Percentiles rank a stretch among this genome's conserved stretches.
These are phyloP conservation scores for Hypoxylon sp. DNA, from an alignment of 2,329 filamentous ascomycete genomes.

Conservation along the genomic window DNA sequence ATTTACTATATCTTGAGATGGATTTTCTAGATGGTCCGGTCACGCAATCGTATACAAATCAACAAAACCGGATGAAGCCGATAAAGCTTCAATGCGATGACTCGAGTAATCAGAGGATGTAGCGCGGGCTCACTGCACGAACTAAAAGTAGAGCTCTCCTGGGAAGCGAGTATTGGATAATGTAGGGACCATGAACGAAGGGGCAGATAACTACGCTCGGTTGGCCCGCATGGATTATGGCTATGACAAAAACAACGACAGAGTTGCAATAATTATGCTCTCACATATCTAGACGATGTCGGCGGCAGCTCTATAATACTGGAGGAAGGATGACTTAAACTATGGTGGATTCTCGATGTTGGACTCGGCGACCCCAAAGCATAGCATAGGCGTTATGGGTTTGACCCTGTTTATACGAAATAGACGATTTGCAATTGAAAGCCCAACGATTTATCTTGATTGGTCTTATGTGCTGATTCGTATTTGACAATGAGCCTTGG, in stretches of 20 bases:
- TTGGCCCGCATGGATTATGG: not conserved
- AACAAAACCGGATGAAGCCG: slow-evolving; percentile 1
- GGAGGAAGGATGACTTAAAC: slow-evolving; percentile 12
- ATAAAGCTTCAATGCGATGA: not conserved
- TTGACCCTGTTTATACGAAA: slow-evolving; percentile 36
- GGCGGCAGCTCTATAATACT: slow-evolving; percentile 14
- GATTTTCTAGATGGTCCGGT: slow-evolving; percentile 64
- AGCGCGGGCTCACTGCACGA: not conserved
- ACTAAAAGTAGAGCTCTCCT: not conserved
- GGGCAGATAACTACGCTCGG: not conserved
- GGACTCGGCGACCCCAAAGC: slow-evolving; percentile 41
- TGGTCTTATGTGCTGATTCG: slow-evolving; percentile 17
- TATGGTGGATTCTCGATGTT: slow-evolving; percentile 16
- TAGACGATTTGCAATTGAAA: slow-evolving; percentile 18
- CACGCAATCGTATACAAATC: not conserved
- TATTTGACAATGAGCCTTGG: slow-evolving; percentile 28
- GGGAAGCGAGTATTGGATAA: not conserved
- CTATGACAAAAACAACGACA: not conserved
- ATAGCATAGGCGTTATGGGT: slow-evolving; percentile 57
- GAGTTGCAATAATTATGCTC: slow-evolving; percentile 5
- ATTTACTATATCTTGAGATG: slow-evolving; percentile 80
- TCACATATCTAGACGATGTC: slow-evolving; percentile 16
- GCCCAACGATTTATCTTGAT: slow-evolving; percentile 20
- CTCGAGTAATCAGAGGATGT: not conserved
- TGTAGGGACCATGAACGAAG: not conserved